Evolutionary conservation across 257 asterid genomes (phyloP).

Genomic region (Gentiana straminea): DNA sequence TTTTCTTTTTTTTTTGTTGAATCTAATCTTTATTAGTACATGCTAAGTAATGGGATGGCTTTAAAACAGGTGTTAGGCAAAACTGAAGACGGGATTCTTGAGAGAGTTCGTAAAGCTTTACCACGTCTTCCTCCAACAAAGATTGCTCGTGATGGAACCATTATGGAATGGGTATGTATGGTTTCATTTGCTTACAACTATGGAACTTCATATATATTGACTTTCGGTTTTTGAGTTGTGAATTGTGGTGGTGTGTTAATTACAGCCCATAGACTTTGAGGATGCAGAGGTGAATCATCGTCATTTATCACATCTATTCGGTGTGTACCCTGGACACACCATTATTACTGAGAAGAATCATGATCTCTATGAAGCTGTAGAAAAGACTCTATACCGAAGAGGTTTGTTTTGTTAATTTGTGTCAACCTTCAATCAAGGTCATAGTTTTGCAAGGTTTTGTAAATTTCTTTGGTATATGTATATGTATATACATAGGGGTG

Average conservation of each 20-base stretch:
- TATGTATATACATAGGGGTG: slow-evolving; percentile 31
- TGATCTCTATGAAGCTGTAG: slow-evolving; percentile 59
- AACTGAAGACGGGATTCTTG: slow-evolving; percentile 33
- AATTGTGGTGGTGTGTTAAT: neutral
- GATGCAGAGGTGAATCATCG: slow-evolving; percentile 71
- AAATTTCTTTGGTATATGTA: no score
- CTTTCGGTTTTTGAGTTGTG: neutral
- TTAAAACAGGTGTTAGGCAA: slow-evolving; percentile 47
- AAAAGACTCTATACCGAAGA: slow-evolving; percentile 43
- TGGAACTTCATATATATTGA: neutral
- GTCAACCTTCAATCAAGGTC: no score
- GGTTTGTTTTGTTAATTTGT: slow-evolving; percentile 19
- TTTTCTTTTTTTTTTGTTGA: neutral
- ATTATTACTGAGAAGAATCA: slow-evolving; percentile 40
- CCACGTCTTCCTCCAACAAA: slow-evolving; percentile 44
- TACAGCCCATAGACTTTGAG: slow-evolving; percentile 52
- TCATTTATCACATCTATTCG: slow-evolving; percentile 73
- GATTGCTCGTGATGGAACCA: slow-evolving; percentile 57
- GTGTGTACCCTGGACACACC: slow-evolving; percentile 64
- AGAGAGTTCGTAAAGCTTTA: slow-evolving; percentile 50
- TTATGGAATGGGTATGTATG: slow-evolving; percentile 78
- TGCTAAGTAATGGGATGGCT: neutral
- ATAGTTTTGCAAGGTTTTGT: no score
- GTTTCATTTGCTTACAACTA: neutral
- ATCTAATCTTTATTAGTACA: neutral